Evolutionary conservation across 129 eudicot species (phyloP).

Genomic region (Sambucus nigra): DNA sequence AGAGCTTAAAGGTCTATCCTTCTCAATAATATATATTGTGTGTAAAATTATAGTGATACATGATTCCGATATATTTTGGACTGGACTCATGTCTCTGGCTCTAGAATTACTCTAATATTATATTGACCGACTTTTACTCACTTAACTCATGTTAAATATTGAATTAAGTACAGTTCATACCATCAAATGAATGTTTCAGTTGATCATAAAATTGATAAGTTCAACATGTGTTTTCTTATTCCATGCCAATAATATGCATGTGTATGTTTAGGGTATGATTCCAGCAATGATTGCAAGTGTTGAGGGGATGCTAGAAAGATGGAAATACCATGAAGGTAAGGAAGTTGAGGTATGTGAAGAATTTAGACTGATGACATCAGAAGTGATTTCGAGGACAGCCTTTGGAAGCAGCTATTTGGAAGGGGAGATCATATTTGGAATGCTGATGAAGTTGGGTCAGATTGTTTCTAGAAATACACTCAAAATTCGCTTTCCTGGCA

Average conservation of each 20-base stretch:
- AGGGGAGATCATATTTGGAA: constrained; percentile 21
- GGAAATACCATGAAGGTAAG: constrained; percentile 20
- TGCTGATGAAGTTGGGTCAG: constrained; percentile 5
- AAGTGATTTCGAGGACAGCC: constrained; percentile 33
- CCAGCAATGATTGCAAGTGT: constrained; percentile 26
- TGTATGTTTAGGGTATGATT: constrained; percentile 20
- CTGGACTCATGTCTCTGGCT: too few species aligned
- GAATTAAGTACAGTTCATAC: background rate
- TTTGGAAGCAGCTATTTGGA: constrained; percentile 33
- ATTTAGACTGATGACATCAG: constrained; percentile 23
- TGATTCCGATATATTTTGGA: too few species aligned
- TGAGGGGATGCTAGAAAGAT: constrained; percentile 26
- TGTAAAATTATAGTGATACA: background rate
- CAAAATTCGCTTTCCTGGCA: constrained; percentile 2
- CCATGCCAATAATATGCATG: background rate
- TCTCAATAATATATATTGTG: background rate
- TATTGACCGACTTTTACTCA: too few species aligned
- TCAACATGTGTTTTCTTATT: background rate
- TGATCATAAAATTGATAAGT: too few species aligned
- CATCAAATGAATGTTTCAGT: background rate
- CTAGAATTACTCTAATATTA: too few species aligned
- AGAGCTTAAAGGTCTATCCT: constrained; percentile 22
- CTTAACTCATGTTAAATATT: too few species aligned
- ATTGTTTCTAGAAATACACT: background rate
- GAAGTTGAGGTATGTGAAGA: constrained; percentile 22